These are phyloP conservation scores for Viola pubescens DNA, from an alignment of 441 rosid species.

Conservation along the genomic window DNA sequence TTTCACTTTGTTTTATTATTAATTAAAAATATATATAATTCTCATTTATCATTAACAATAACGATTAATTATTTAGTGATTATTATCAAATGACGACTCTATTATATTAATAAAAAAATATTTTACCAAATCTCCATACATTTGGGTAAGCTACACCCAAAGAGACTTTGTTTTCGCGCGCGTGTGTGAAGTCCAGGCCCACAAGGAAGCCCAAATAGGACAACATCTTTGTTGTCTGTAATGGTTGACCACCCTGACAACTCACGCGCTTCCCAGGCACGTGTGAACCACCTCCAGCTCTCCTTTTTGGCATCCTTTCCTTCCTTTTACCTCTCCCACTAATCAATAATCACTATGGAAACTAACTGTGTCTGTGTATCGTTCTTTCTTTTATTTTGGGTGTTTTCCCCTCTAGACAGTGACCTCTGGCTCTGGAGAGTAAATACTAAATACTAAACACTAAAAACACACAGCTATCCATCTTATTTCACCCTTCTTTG, in stretches of 20 bases:
- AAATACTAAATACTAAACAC: conserved; percentile 13
- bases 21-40: too few species aligned
- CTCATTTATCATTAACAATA: too few species aligned
- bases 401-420: conserved; percentile 9
- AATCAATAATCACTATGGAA: background rate
- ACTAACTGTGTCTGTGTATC: conserved; percentile 8
- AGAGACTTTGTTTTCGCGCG: too few species aligned
- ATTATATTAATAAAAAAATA: too few species aligned
- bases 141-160: too few species aligned
- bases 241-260: conserved; percentile 44
- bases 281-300: conserved; percentile 28
- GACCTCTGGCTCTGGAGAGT: conserved; percentile 4
- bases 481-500: conserved; percentile 18
- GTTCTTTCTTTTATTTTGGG: conserved; percentile 11
- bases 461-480: background rate
- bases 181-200: conserved; percentile 12
- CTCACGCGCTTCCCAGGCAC: conserved; percentile 34
- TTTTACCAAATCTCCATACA: too few species aligned
- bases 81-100: too few species aligned
- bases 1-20: too few species aligned
- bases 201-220: conserved; percentile 15
- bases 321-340: conserved; percentile 28
- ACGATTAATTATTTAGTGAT: too few species aligned
- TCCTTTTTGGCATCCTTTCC: conserved; percentile 28
- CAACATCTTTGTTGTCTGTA: conserved; percentile 15